Percentiles rank a stretch among this genome's conserved stretches.
Evolutionary conservation across 257 asterid genomes (phyloP).

Genomic region (Euphrasia confusa): DNA sequence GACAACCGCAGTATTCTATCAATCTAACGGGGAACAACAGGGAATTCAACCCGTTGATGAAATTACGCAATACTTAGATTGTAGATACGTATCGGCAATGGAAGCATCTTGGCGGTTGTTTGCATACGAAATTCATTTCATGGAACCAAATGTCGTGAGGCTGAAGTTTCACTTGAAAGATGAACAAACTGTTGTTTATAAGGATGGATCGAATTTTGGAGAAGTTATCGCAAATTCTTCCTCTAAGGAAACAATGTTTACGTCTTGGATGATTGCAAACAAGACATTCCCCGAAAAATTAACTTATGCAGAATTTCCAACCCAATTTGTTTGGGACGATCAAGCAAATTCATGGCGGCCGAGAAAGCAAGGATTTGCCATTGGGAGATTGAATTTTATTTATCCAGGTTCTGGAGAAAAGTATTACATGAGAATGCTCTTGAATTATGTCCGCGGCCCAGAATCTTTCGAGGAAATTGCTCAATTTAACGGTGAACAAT

Average conservation of each 20-base stretch:
- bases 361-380: background rate
- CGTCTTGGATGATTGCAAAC: background rate
- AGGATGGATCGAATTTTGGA: background rate
- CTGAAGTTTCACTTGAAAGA: constrained; percentile 1
- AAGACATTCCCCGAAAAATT: background rate
- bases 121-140: background rate
- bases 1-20: background rate
- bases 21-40: background rate
- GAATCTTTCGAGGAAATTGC: background rate
- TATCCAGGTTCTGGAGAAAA: constrained; percentile 2
- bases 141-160: background rate
- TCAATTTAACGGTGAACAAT: background rate
- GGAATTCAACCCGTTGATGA: background rate
- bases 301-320: constrained; percentile 12
- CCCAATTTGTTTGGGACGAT: background rate
- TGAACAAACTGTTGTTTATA: background rate
- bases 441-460: background rate
- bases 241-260: background rate
- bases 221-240: background rate
- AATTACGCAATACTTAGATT: background rate
- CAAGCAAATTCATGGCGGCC: background rate
- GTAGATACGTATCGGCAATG: background rate
- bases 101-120: constrained; percentile 10
- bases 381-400: background rate
- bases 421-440: background rate